Percentiles rank a stretch among this genome's conserved stretches.
phyloP scores from a whole-genome alignment of 768 basidiomycete species.

The Cystofilobasidium macerans region DNA sequence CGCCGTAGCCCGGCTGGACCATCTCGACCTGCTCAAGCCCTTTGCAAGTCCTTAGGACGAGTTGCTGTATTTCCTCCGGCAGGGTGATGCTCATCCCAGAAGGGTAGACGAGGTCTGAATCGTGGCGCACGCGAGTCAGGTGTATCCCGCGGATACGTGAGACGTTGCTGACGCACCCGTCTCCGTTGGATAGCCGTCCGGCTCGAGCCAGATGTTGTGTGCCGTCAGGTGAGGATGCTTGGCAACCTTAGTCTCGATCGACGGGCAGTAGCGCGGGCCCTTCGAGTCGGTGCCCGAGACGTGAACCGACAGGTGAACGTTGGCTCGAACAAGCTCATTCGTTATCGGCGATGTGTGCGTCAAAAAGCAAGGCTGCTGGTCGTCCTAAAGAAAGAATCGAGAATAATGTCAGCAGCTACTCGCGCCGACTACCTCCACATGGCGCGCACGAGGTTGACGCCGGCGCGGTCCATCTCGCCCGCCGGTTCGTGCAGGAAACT shows the following conservation, averaged over 20 bases:
- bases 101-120: conserved; percentile 72
- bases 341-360: conserved; percentile 64
- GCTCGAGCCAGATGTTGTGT: conserved; percentile 80
- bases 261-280: conserved; percentile 85
- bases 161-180: conserved; percentile 46
- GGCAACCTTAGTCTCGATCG: conserved; percentile 73
- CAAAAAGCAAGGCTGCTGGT: conserved; percentile 56
- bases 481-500: conserved; percentile 54
- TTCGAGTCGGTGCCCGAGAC: conserved; percentile 73
- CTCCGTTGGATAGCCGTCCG: conserved; percentile 66
- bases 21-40: conserved; percentile 77
- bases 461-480: neutral
- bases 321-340: conserved; percentile 62
- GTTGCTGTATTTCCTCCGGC: conserved; percentile 72
- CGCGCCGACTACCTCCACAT: too few species aligned
- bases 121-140: neutral
- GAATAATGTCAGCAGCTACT: too few species aligned
- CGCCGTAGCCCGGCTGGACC: conserved; percentile 76
- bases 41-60: conserved; percentile 70
- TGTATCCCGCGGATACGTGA: neutral
- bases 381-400: conserved; percentile 47
- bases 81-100: conserved; percentile 81
- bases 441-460: conserved; percentile 15
- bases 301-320: conserved; percentile 66
- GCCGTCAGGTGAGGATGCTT: conserved; percentile 60